These are phyloP conservation scores for Phtheirospermum japonicum DNA, from an alignment of 257 asterid genomes.

Conservation along the genomic window DNA sequence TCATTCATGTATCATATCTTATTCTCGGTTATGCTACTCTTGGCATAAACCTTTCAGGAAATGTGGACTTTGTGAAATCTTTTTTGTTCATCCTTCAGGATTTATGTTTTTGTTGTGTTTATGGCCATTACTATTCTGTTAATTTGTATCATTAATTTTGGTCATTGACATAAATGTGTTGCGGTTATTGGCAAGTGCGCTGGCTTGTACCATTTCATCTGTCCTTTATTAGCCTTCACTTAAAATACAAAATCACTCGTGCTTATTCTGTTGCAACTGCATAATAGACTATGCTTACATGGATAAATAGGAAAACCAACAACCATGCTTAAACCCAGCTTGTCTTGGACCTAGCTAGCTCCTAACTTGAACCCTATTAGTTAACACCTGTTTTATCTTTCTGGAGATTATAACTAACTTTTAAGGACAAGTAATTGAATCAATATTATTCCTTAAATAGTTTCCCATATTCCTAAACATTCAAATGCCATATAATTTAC, in stretches of 20 bases:
- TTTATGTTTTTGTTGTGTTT: slow-evolving; percentile 2
- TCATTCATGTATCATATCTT: not conserved
- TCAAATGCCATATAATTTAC: not conserved
- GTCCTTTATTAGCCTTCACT: not conserved
- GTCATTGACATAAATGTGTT: no score
- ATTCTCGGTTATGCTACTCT: not conserved
- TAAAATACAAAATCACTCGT: not conserved
- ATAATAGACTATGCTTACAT: not conserved
- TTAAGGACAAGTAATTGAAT: not conserved
- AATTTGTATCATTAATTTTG: not conserved
- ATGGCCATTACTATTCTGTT: slow-evolving; percentile 2
- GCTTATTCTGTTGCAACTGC: not conserved
- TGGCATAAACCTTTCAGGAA: not conserved
- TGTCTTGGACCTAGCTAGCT: not conserved
- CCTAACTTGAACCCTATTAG: not conserved
- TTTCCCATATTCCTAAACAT: not conserved
- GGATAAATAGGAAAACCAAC: not conserved
- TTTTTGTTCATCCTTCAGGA: not conserved
- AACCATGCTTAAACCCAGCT: not conserved
- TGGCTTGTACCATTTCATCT: not conserved
- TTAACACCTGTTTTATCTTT: slow-evolving; percentile 12
- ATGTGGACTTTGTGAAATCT: not conserved
- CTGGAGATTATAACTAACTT: slow-evolving; percentile 1
- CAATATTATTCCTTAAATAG: not conserved
- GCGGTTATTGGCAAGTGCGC: not conserved